Percentiles rank a stretch among this genome's conserved stretches.
These are phyloP conservation scores for Xylaria telfairii DNA, from an alignment of 495 filamentous ascomycete species.

Conservation along the genomic window DNA sequence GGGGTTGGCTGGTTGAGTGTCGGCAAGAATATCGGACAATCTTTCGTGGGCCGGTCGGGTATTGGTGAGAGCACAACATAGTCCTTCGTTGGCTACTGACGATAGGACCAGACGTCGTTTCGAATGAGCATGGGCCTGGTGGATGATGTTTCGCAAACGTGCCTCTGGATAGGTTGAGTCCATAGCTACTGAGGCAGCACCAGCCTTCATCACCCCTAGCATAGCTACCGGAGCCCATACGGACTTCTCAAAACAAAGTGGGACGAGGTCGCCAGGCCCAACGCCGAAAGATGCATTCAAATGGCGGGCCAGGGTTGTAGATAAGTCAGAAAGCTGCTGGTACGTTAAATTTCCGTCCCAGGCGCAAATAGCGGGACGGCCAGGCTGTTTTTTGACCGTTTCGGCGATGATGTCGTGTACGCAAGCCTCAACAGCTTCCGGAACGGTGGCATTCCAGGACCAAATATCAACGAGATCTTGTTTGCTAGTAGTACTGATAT, in stretches of 20 bases:
- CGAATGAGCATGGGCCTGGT: slow-evolving; percentile 40
- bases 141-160: slow-evolving; percentile 53
- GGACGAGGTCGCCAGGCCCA: slow-evolving; percentile 57
- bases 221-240: slow-evolving; percentile 58
- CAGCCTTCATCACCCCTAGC: too few species aligned
- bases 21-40: too few species aligned
- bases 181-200: slow-evolving; percentile 62
- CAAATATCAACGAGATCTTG: slow-evolving; percentile 31
- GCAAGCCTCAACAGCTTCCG: slow-evolving; percentile 30
- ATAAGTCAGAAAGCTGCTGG: slow-evolving; percentile 51
- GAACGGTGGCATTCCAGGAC: slow-evolving; percentile 47
- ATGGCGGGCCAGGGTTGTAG: slow-evolving; percentile 50
- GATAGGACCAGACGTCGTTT: too few species aligned
- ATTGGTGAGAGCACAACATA: too few species aligned
- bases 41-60: too few species aligned
- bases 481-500: background rate
- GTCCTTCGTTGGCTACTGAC: too few species aligned
- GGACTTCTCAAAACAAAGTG: slow-evolving; percentile 65
- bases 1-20: too few species aligned
- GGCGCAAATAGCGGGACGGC: slow-evolving; percentile 35
- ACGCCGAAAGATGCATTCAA: slow-evolving; percentile 51
- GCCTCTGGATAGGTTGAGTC: slow-evolving; percentile 61
- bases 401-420: slow-evolving; percentile 36
- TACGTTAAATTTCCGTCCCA: slow-evolving; percentile 66
- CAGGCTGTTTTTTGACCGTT: slow-evolving; percentile 16